These are phyloP conservation scores for Cichorium intybus DNA, from an alignment of 140 eudicot genomes.

Conservation along the genomic window DNA sequence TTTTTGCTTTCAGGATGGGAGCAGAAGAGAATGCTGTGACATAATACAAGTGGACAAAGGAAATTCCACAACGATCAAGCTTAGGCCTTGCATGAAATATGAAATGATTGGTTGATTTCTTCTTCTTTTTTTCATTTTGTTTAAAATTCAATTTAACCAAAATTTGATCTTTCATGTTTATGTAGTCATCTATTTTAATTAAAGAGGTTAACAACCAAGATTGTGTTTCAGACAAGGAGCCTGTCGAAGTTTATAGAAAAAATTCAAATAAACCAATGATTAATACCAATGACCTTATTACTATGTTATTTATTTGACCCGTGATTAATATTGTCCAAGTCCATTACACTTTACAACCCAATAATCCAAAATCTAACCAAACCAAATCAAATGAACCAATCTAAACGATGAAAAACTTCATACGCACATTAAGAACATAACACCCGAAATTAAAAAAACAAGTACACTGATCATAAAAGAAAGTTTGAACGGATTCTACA, in stretches of 20 bases:
- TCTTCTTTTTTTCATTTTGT: background rate
- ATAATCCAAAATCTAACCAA: background rate
- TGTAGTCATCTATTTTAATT: background rate
- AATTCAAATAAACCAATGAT: no score
- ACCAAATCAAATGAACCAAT: background rate
- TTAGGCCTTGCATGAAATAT: slow-evolving; percentile 49
- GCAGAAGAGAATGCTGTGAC: slow-evolving; percentile 70
- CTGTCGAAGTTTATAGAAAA: no score
- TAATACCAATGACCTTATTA: background rate
- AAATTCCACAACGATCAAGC: slow-evolving; percentile 42
- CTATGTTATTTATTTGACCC: background rate
- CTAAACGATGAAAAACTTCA: slow-evolving; percentile 7
- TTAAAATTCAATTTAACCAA: background rate
- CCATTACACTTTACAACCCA: no score
- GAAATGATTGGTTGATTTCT: slow-evolving; percentile 40
- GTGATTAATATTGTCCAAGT: no score
- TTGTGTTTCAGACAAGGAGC: no score
- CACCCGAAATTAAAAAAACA: slow-evolving; percentile 5
- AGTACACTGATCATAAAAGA: background rate
- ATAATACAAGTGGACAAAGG: slow-evolving; percentile 23
- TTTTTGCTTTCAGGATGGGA: slow-evolving; percentile 40
- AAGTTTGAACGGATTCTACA: slow-evolving; percentile 22
- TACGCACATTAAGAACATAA: slow-evolving; percentile 13
- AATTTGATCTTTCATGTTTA: background rate
- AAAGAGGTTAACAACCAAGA: no score